Base-by-base conservation (phyloP, 805 yeast species). In the Debaryomyces prosopidis region DNA sequence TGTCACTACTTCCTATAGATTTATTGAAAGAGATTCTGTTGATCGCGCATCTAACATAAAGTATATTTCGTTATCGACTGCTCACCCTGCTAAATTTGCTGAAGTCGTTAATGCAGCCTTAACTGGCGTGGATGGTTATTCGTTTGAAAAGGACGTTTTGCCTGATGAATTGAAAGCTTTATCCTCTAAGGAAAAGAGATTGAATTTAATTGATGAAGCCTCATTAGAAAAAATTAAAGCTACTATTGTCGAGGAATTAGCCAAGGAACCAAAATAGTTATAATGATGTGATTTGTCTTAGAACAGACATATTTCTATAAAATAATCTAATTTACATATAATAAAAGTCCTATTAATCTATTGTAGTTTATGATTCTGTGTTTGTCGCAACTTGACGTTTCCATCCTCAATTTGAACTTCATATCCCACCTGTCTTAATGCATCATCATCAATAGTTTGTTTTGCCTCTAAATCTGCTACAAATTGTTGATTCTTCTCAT, bases 1-100 rank as follows among this genome's bases (percentile, higher is more conserved):
- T 61, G 86, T 94, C 38, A 79, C 85, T 48, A 86, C 96, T 16
- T 73, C 94, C 34, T 77, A 85, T 53, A 76, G 84, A 54, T 75
- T 80, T 59, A 79, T 86, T 43, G 74, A 72, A 12, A 60, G 67
- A 41, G 81, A 77, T 50, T 59, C 64, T 23, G 77, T 72, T 37
- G 61, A 65, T 19, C 67, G 69, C 32, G 58, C 50, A 8, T 47
- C 65, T 17, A 61, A 71, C 23, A 67, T 75, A 33, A 73, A 79
- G 45, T 79, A 79, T 61, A 77, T 94, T 37, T 87, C 96, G 4
- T 79, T 94, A 47, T 87, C 97, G 9, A 94, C 99, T 39, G 99
- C 99, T 7, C 99, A 94, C 65, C 99, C 99, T 36, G 99, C 99
- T 49, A 94, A 94, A 71, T 94, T 94, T 61, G 88, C 96, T 19